phyloP scores from a whole-genome alignment of 805 yeast species.

The Wickerhamiella bombiphila region DNA sequence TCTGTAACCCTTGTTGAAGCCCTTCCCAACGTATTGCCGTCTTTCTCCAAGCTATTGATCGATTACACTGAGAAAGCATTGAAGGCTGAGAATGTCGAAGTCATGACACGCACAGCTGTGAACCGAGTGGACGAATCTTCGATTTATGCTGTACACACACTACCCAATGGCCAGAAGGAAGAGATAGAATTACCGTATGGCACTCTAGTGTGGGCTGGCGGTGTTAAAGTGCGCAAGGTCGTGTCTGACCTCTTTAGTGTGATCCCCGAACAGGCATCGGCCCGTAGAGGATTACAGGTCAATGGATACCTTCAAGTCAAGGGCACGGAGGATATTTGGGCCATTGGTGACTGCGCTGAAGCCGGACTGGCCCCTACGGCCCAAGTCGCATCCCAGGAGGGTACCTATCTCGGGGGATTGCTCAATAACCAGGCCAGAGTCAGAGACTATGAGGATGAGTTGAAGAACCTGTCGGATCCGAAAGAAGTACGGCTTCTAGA shows the following conservation, averaged over 20 bases:
- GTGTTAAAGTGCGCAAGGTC: constrained; percentile 77
- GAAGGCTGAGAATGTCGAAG: constrained; percentile 49
- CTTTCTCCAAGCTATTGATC: constrained; percentile 30
- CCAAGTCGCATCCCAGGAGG: constrained; percentile 94
- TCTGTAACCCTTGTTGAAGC: constrained; percentile 82
- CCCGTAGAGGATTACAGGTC: constrained; percentile 78
- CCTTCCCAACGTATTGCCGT: constrained; percentile 64
- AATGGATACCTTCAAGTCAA: constrained; percentile 69
- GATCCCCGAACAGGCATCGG: constrained; percentile 51
- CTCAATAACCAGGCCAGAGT: constrained; percentile 39
- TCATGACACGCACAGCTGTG: constrained; percentile 76
- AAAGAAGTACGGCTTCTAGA: constrained; percentile 13
- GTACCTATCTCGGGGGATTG: constrained; percentile 59
- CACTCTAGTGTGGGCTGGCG: constrained; percentile 92
- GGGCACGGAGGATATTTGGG: constrained; percentile 73
- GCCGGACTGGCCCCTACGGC: constrained; percentile 92
- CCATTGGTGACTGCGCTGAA: constrained; percentile 86
- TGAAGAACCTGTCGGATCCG: constrained; percentile 4
- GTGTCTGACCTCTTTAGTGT: constrained; percentile 49
- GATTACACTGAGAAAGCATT: constrained; percentile 70
- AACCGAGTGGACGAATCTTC: constrained; percentile 61
- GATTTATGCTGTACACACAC: constrained; percentile 56
- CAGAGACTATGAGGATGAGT: constrained; percentile 25
- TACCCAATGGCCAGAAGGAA: constrained; percentile 51
- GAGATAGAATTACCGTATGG: constrained; percentile 69